These are phyloP conservation scores for Filobasidium uniguttulatum DNA, from an alignment of 1,284 basidiomycete genomes.

Conservation along the genomic window DNA sequence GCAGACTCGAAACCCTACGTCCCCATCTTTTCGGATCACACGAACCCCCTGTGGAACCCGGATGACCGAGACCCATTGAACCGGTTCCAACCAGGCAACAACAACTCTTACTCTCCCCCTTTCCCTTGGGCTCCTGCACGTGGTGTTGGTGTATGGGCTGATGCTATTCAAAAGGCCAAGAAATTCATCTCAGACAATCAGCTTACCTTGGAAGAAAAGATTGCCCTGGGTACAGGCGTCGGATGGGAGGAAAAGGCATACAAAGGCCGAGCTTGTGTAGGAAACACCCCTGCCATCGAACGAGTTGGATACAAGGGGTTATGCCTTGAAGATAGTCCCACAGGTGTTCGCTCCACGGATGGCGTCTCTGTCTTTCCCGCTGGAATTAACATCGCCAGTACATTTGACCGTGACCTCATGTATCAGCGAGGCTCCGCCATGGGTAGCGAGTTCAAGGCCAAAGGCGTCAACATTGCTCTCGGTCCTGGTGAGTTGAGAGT, in stretches of 20 bases:
- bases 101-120: slow-evolving; percentile 15
- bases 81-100: slow-evolving; percentile 2
- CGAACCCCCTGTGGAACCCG: slow-evolving; percentile 9
- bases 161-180: slow-evolving; percentile 30
- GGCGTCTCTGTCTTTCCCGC: slow-evolving; percentile 53
- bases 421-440: slow-evolving; percentile 58
- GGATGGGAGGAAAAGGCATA: slow-evolving; percentile 23
- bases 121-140: slow-evolving; percentile 13
- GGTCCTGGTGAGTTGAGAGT: slow-evolving; percentile 36
- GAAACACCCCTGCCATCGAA: slow-evolving; percentile 51
- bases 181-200: slow-evolving; percentile 23
- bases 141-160: slow-evolving; percentile 24
- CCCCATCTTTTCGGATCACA: slow-evolving; percentile 8
- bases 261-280: slow-evolving; percentile 44
- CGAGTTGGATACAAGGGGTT: slow-evolving; percentile 52
- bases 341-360: slow-evolving; percentile 52
- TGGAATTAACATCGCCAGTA: slow-evolving; percentile 59
- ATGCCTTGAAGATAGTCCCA: slow-evolving; percentile 45
- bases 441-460: slow-evolving; percentile 61
- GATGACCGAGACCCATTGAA: slow-evolving; percentile 1
- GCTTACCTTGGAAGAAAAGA: slow-evolving; percentile 39
- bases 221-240: slow-evolving; percentile 37
- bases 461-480: slow-evolving; percentile 61
- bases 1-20: background rate
- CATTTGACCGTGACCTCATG: slow-evolving; percentile 59